These are phyloP conservation scores for Allium sativum DNA, from an alignment of 106 monocot species.

Conservation along the genomic window DNA sequence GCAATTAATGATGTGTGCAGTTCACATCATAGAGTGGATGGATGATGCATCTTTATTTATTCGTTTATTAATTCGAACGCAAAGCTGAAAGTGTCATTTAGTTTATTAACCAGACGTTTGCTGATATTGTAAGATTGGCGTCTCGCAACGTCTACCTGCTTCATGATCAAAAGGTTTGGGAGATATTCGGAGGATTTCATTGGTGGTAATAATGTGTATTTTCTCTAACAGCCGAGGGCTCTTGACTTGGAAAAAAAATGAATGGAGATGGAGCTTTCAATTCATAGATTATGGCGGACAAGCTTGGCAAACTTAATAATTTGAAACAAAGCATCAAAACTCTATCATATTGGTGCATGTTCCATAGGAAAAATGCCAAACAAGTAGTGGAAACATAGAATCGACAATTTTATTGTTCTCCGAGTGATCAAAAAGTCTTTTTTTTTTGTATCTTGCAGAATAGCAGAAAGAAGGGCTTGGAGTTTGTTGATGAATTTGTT, in stretches of 20 bases:
- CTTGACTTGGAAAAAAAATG: constrained; percentile 4
- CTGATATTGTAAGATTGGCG: no score
- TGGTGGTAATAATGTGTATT: no score
- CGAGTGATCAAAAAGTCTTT: constrained; percentile 45
- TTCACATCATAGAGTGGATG: no score
- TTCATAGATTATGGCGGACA: constrained; percentile 20
- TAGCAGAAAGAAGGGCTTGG: constrained; percentile 66
- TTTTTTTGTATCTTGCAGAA: constrained; percentile 93
- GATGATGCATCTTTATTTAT: no score
- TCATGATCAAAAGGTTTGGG: no score
- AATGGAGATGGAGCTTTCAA: constrained; percentile 20
- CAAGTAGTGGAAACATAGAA: constrained; percentile 97
- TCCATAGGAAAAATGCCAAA: constrained; percentile 76
- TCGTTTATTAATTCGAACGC: no score
- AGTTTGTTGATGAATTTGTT: constrained; percentile 85
- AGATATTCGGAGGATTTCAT: no score
- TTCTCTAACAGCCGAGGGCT: no score
- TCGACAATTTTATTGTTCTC: constrained; percentile 51
- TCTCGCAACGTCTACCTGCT: no score
- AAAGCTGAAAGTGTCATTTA: no score
- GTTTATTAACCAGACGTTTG: no score
- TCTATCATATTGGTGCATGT: constrained; percentile 96
- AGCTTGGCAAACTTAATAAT: constrained; percentile 19
- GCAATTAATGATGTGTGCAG: no score
- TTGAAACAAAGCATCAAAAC: constrained; percentile 35